A percentile compares a stretch with the other conserved stretches of the same genome.
phyloP scores from a whole-genome alignment of 1,284 basidiomycete species.

The Somion occarium region DNA sequence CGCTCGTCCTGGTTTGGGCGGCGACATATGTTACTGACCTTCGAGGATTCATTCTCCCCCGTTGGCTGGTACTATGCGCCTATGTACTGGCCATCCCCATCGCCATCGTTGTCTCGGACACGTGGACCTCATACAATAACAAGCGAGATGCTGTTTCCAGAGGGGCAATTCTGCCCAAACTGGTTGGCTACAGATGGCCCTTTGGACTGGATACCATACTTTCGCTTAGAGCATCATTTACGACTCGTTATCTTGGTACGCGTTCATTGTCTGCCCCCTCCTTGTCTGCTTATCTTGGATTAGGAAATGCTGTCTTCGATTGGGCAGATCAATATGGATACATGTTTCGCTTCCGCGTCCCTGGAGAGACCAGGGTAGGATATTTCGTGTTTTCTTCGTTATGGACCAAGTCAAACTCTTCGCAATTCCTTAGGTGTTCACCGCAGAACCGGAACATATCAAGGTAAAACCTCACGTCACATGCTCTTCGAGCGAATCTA shows the following conservation, averaged over 20 bases:
- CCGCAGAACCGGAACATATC: slow-evolving; percentile 30
- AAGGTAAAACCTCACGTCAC: slow-evolving; percentile 17
- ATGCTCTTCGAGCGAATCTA: background rate
- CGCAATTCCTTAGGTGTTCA: slow-evolving; percentile 24
- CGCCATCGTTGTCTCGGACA: slow-evolving; percentile 4
- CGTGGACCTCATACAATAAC: slow-evolving; percentile 10
- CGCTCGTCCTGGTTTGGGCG: slow-evolving; percentile 9
- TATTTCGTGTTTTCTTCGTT: background rate
- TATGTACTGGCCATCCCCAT: slow-evolving; percentile 13
- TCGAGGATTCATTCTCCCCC: slow-evolving; percentile 6
- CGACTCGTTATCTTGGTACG: slow-evolving; percentile 15
- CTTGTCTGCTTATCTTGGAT: background rate
- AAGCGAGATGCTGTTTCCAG: slow-evolving; percentile 15
- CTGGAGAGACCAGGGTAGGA: slow-evolving; percentile 18
- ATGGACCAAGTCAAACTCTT: background rate
- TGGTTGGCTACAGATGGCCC: slow-evolving; percentile 12
- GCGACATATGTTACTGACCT: background rate
- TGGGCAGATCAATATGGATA: slow-evolving; percentile 17
- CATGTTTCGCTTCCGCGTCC: slow-evolving; percentile 13
- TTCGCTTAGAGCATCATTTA: background rate
- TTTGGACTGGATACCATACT: slow-evolving; percentile 20
- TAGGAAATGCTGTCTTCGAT: slow-evolving; percentile 16
- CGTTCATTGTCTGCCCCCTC: background rate
- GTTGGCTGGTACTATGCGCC: slow-evolving; percentile 3
- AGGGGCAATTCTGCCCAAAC: slow-evolving; percentile 18